Base-by-base conservation (phyloP, 1,284 basidiomycete species). In the Cutaneotrichosporon sp. region DNA sequence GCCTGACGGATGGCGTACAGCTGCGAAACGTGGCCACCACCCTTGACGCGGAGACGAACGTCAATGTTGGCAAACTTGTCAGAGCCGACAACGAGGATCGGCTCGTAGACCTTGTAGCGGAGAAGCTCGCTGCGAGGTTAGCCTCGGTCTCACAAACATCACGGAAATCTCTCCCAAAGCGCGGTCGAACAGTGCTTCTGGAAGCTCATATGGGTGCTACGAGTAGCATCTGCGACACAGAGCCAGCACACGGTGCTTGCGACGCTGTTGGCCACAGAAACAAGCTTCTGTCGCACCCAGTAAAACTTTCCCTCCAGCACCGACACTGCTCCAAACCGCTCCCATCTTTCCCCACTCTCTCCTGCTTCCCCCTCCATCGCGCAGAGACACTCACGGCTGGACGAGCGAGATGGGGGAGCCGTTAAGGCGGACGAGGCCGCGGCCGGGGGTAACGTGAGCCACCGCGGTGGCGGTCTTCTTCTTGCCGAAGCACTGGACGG, bases 1-100 rank as follows among this genome's bases (percentile, higher is more conserved):
- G 96, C 96, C 81, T 99, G 96, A 67, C 96, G 91, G 77, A 98
- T 91, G 64, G 96, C 96, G 79, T 98, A 99, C 64, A 98, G 83
- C 79, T 98, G 96, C 59, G 94, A 97, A 61, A 91, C 93, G 82
- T 97, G 94, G 78, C 96, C 96, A 84, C 96, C 96, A 79, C 96
- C 96, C 79, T 93, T 94, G 66, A 97, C 96, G 55, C 93, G 90
- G 57, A 98, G 89, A 67, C 94, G 90, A 79, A 99, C 93, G 80
- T 99, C 94, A 70, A 98, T 81, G 64, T 81, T 80, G 58, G 81
- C 77, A 73, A 94, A 90, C 53, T 85, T 81, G 54, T 93, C 90
- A 72, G 90, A 86, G 63, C 89, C 88, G 54, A 85, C 85, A 56
- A 92, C 87, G 63, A 96, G 86, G 72, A 96, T 80, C 61, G 90